phyloP scores from a whole-genome alignment of 1,284 basidiomycete species.

The Austroboletus sp. region DNA sequence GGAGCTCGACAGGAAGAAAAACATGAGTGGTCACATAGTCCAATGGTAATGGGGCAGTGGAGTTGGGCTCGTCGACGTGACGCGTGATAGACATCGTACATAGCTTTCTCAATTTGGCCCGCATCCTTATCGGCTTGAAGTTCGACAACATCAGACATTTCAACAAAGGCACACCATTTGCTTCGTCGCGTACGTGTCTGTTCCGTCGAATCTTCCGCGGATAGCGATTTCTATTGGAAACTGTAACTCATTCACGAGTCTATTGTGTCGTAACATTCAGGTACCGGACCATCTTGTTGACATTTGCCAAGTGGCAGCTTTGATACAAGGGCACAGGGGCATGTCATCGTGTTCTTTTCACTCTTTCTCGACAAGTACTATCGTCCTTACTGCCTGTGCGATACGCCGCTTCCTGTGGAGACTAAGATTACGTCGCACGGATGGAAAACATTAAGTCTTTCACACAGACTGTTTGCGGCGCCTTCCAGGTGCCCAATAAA shows the following conservation, averaged over 20 bases:
- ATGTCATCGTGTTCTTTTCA: too few species aligned
- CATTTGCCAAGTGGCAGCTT: neutral
- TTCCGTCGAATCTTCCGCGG: neutral
- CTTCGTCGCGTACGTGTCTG: too few species aligned
- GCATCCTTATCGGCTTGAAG: too few species aligned
- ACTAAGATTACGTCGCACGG: neutral
- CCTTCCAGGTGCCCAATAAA: neutral
- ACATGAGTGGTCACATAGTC: slow-evolving; percentile 9
- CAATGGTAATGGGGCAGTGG: too few species aligned
- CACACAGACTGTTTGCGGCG: neutral
- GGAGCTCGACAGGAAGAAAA: slow-evolving; percentile 10
- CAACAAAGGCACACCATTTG: too few species aligned
- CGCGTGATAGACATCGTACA: too few species aligned
- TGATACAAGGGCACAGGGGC: neutral
- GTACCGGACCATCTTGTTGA: neutral
- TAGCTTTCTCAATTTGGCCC: too few species aligned
- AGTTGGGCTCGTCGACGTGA: too few species aligned
- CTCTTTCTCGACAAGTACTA: neutral
- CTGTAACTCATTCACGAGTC: too few species aligned
- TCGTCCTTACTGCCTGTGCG: neutral
- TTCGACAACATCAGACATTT: too few species aligned
- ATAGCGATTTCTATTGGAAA: too few species aligned
- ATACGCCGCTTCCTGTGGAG: neutral
- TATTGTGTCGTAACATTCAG: too few species aligned
- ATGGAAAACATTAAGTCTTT: neutral